Evolutionary conservation across 2,329 filamentous ascomycete genomes (phyloP).

Genomic region (Aciculosporium take): DNA sequence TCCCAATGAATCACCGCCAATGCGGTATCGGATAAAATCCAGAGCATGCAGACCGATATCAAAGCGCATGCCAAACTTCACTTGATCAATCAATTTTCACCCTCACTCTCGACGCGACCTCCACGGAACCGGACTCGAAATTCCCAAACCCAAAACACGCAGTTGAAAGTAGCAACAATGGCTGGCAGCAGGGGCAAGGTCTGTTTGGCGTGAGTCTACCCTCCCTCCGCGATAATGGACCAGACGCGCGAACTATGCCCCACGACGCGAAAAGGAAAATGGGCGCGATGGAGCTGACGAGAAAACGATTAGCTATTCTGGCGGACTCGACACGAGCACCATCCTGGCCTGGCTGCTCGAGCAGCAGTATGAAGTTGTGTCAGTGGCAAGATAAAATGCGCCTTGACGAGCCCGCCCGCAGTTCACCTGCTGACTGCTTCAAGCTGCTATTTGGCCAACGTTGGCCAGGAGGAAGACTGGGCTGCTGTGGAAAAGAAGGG

Average conservation of each 20-base stretch:
- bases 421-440: slow-evolving; percentile 15
- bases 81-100: not conserved
- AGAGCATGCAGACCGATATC: not conserved
- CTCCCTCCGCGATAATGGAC: not conserved
- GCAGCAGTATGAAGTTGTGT: slow-evolving; percentile 13
- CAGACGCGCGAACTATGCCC: not conserved
- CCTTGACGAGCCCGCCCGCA: slow-evolving; percentile 38
- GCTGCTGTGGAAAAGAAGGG: slow-evolving; percentile 57
- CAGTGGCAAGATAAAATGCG: not conserved
- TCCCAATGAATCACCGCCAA: too few relatives aligned
- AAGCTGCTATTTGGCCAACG: slow-evolving; percentile 4
- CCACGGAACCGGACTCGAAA: not conserved
- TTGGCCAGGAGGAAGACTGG: slow-evolving; percentile 57
- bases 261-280: not conserved
- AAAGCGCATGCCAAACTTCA: not conserved
- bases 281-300: not conserved
- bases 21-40: not conserved
- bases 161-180: not conserved
- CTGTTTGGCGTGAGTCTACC: slow-evolving; percentile 1
- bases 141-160: too few relatives aligned
- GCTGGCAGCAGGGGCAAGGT: slow-evolving; percentile 2
- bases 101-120: not conserved
- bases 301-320: not conserved
- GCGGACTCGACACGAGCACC: slow-evolving; percentile 26
- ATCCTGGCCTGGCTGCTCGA: slow-evolving; percentile 28